phyloP scores from a whole-genome alignment of 768 basidiomycete genomes.

The Auriculariales sp. region DNA sequence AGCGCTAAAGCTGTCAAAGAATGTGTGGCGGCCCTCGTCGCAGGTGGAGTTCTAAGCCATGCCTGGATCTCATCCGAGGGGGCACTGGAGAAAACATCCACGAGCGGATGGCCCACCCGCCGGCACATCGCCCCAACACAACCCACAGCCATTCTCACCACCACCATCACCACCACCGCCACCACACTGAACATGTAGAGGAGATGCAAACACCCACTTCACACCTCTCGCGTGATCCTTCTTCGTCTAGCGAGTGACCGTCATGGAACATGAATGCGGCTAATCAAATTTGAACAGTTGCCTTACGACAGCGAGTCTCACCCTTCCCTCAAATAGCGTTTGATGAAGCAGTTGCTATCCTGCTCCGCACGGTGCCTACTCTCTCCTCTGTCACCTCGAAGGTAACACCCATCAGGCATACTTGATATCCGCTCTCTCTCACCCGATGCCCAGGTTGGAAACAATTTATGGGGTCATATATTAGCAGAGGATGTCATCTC shows the following conservation, averaged over 20 bases:
- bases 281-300: slow-evolving; percentile 24
- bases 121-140: slow-evolving; percentile 5
- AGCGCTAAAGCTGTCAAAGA: slow-evolving; percentile 78
- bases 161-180: slow-evolving; percentile 22
- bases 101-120: slow-evolving; percentile 16
- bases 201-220: slow-evolving; percentile 30
- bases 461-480: slow-evolving; percentile 46
- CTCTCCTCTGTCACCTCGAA: slow-evolving; percentile 24
- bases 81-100: slow-evolving; percentile 51
- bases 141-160: slow-evolving; percentile 13
- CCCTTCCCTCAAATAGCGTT: slow-evolving; percentile 62
- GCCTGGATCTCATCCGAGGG: slow-evolving; percentile 62
- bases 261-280: not conserved
- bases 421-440: not conserved
- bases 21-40: slow-evolving; percentile 48
- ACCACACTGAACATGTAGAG: slow-evolving; percentile 17
- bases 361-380: slow-evolving; percentile 33
- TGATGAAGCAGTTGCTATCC: slow-evolving; percentile 42
- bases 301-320: slow-evolving; percentile 58
- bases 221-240: slow-evolving; percentile 56
- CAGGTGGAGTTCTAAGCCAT: slow-evolving; percentile 44
- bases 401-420: slow-evolving; percentile 21
- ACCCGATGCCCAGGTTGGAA: slow-evolving; percentile 33
- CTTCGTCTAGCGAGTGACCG: slow-evolving; percentile 39
- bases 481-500: slow-evolving; percentile 66